A percentile compares a stretch with the other conserved stretches of the same genome.
phyloP scores from a whole-genome alignment of 768 basidiomycete species.

The Boletus barrowsii region DNA sequence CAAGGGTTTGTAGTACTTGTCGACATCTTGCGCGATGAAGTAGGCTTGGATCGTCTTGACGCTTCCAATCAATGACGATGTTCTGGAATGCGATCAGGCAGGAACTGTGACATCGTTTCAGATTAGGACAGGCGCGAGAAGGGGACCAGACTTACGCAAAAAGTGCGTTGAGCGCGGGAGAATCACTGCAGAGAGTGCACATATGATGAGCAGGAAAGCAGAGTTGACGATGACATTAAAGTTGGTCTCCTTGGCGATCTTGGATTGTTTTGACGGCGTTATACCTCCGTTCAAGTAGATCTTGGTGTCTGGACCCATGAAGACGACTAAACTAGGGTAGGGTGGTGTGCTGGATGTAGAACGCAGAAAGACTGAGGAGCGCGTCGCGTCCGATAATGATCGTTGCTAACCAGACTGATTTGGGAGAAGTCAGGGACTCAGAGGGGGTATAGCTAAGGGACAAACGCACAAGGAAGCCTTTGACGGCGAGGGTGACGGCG shows the following conservation, averaged over 20 bases:
- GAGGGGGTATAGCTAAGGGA: neutral
- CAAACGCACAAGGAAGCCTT: constrained; percentile 72
- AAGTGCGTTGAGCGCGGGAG: constrained; percentile 66
- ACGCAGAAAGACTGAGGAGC: constrained; percentile 80
- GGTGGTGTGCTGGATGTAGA: constrained; percentile 90
- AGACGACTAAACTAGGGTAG: constrained; percentile 83
- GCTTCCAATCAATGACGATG: constrained; percentile 93
- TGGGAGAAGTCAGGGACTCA: neutral
- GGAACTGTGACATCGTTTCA: constrained; percentile 48
- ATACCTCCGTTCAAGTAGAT: constrained; percentile 91
- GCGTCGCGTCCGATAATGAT: constrained; percentile 90
- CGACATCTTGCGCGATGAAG: constrained; percentile 93
- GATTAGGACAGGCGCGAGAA: neutral
- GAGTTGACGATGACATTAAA: constrained; percentile 98
- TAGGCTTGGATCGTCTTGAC: constrained; percentile 97
- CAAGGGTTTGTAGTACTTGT: constrained; percentile 91
- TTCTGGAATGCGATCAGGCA: constrained; percentile 96
- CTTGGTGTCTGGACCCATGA: constrained; percentile 90
- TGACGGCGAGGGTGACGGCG: constrained; percentile 79
- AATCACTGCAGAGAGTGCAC: constrained; percentile 71
- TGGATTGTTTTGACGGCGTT: constrained; percentile 94
- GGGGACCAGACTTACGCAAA: constrained; percentile 66
- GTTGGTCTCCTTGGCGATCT: constrained; percentile 98
- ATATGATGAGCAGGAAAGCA: constrained; percentile 71
- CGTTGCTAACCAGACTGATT: constrained; percentile 75